A percentile compares a stretch with the other conserved stretches of the same genome.
Evolutionary conservation across 2,329 filamentous ascomycete genomes (phyloP).

Genomic region (Westerdykella ornata): DNA sequence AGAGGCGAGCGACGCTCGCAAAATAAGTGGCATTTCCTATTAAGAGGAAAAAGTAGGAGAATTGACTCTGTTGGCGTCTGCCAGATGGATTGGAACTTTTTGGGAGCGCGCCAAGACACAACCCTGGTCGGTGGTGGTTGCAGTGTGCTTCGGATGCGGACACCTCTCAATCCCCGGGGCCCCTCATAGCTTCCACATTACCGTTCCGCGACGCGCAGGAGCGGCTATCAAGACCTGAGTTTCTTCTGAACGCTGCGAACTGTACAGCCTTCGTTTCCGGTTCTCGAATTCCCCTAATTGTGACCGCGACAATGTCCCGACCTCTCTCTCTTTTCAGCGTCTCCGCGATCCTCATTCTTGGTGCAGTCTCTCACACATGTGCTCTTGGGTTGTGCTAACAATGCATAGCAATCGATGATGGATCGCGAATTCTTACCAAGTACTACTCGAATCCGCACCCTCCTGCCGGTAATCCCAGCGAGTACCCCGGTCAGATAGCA

Average conservation of each 20-base stretch:
- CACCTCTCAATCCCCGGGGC: background rate
- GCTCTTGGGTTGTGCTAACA: background rate
- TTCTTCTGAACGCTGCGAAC: slow-evolving; percentile 2
- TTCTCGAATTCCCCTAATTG: slow-evolving; percentile 1
- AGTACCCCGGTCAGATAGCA: slow-evolving; percentile 62
- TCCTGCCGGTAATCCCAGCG: slow-evolving; percentile 54
- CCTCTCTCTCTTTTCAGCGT: slow-evolving; percentile 51
- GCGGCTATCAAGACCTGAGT: background rate
- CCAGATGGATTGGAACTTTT: background rate
- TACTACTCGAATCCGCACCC: slow-evolving; percentile 73
- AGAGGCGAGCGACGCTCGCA: slow-evolving; percentile 23
- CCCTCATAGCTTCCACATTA: background rate
- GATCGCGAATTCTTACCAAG: slow-evolving; percentile 86
- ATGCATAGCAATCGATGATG: slow-evolving; percentile 63
- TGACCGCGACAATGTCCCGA: slow-evolving; percentile 40
- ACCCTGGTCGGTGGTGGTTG: background rate
- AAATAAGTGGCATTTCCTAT: slow-evolving; percentile 2
- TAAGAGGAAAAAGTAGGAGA: background rate
- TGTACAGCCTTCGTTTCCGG: slow-evolving; percentile 6
- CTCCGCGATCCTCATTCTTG: slow-evolving; percentile 46
- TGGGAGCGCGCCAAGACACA: slow-evolving; percentile 1
- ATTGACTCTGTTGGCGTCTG: background rate
- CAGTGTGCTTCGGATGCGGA: background rate
- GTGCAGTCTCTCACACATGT: slow-evolving; percentile 4
- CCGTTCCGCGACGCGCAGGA: background rate